A percentile compares a stretch with the other conserved stretches of the same genome.
These are phyloP conservation scores for Calonectria leucothoes DNA, from an alignment of 2,329 filamentous ascomycete genomes.

Conservation along the genomic window DNA sequence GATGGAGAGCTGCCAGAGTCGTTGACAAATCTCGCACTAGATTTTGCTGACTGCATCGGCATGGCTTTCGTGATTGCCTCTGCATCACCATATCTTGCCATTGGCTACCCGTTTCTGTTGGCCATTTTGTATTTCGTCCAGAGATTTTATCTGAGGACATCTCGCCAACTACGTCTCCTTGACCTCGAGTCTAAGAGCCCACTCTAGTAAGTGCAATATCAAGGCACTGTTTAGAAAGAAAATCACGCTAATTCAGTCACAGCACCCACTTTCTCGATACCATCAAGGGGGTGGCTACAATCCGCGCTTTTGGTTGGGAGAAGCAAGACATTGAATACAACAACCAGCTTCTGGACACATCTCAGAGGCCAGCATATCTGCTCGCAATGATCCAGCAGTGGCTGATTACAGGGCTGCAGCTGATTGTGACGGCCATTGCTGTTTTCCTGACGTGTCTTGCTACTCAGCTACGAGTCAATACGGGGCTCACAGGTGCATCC, in stretches of 20 bases:
- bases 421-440: slow-evolving; percentile 61
- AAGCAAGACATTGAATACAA: slow-evolving; percentile 47
- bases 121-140: slow-evolving; percentile 62
- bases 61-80: slow-evolving; percentile 60
- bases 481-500: slow-evolving; percentile 51
- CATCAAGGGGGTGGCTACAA: slow-evolving; percentile 64
- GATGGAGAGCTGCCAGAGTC: slow-evolving; percentile 52
- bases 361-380: slow-evolving; percentile 57
- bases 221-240: no score
- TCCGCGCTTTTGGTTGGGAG: slow-evolving; percentile 67
- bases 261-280: slow-evolving; percentile 66
- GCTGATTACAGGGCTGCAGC: slow-evolving; percentile 62
- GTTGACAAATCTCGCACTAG: slow-evolving; percentile 44
- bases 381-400: slow-evolving; percentile 62
- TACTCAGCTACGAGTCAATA: slow-evolving; percentile 51
- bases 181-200: slow-evolving; percentile 72
- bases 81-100: slow-evolving; percentile 56
- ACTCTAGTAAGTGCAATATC: slow-evolving; percentile 35
- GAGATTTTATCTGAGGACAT: slow-evolving; percentile 69
- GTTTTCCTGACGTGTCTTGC: slow-evolving; percentile 58
- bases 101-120: slow-evolving; percentile 62
- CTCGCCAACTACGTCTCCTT: slow-evolving; percentile 68
- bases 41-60: slow-evolving; percentile 47
- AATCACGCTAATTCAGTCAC: not conserved
- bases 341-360: slow-evolving; percentile 58